Base-by-base conservation (phyloP, 2,329 filamentous ascomycete species). In the Ploettnerulaceae sp. region DNA sequence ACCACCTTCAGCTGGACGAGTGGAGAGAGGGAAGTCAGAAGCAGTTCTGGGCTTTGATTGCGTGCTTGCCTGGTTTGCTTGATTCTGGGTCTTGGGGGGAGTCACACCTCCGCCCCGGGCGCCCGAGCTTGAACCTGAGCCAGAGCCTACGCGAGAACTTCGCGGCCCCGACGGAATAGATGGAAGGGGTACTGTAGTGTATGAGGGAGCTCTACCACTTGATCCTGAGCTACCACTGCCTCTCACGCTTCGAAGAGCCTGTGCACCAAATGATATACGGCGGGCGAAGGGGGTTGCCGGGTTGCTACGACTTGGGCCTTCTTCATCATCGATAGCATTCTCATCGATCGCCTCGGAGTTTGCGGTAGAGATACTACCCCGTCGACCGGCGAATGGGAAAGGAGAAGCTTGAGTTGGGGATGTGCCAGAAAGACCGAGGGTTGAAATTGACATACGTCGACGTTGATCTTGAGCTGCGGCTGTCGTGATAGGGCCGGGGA, bases 261-360 rank as follows among this genome's bases (percentile, higher is more conserved):
- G 81, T 51, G 85, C 84, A 51, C 91, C 90, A 62, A 95, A 94
- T 69, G 90, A 96, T 72, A 95, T 82, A 49, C 90, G 85, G 57
- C 90, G 84, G 49, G 79, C 79, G 63, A 90, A 91, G 25, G 89
- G 87, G 9, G 85, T 86, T 43, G 72, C 76, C 25, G 87, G 82
- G 12, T 76, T 74, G 57, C 76, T 78, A 61, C 74, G 77, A 29
- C 71, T 64, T 47, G 67, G 66, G 41, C 67, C 64, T n/a, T 71
- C 67, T 32, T 82, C 79, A 49, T 90, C 86, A 52, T 88, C 83
- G 51, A 85, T 76, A 38, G 84, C 85, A 57, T 70, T 83, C 67
- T 90, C 86, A 55, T 90, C 85, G 51, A 83, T 74, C 2, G 76
- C 77, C 46, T 79, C 75, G 3, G 78, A 81, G 44, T 68, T 70